These are phyloP conservation scores for Rhizopus delemar DNA, from an alignment of 371 early-diverging fungal species.

Conservation along the genomic window DNA sequence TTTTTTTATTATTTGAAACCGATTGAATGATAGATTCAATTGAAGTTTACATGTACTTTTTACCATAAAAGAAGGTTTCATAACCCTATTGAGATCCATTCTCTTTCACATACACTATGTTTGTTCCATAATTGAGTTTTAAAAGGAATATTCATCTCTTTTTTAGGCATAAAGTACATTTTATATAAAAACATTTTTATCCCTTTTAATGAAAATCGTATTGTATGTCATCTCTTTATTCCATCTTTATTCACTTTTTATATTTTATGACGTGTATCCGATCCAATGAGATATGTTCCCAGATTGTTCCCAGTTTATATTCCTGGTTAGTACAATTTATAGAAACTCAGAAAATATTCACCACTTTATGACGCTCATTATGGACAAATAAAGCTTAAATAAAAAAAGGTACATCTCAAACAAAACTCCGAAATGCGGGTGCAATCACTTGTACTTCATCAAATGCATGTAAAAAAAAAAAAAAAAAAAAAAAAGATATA, in stretches of 20 bases:
- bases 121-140: too few species aligned
- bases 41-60: too few species aligned
- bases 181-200: too few species aligned
- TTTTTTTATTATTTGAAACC: too few species aligned
- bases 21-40: too few species aligned
- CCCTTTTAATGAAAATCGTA: too few species aligned
- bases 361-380: background rate
- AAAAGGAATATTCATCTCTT: too few species aligned
- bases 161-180: too few species aligned
- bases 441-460: background rate
- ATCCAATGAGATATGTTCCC: slow-evolving; percentile 2
- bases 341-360: background rate
- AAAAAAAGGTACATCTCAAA: slow-evolving; percentile 4
- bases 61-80: too few species aligned
- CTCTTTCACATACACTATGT: too few species aligned
- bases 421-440: slow-evolving; percentile 6
- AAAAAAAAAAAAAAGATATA: slow-evolving; percentile 22
- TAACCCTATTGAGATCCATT: too few species aligned
- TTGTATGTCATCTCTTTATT: background rate
- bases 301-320: background rate
- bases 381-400: background rate
- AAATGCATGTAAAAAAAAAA: background rate
- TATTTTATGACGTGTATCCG: slow-evolving; percentile 1
- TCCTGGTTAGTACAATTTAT: background rate
- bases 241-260: background rate